These are phyloP conservation scores for Tulasnella sp. DNA, from an alignment of 768 basidiomycete genomes.

Conservation along the genomic window DNA sequence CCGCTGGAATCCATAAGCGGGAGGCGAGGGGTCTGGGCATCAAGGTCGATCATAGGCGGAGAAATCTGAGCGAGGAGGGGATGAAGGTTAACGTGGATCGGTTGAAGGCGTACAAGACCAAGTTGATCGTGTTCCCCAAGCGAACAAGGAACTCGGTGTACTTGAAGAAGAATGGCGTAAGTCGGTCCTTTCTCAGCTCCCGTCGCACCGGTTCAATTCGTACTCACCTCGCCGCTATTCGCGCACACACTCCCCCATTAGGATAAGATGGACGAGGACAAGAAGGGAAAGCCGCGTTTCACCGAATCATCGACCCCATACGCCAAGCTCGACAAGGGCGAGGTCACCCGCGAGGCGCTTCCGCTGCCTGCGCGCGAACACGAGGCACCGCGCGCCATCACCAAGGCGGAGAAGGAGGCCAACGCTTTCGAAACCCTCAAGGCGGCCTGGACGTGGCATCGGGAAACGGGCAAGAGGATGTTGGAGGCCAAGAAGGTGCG, in stretches of 20 bases:
- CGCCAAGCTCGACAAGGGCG: slow-evolving; percentile 32
- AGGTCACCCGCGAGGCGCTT: slow-evolving; percentile 56
- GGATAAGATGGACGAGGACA: background rate
- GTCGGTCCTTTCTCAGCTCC: background rate
- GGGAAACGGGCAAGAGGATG: slow-evolving; percentile 53
- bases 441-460: slow-evolving; percentile 62
- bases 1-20: slow-evolving; percentile 88
- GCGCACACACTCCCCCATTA: background rate
- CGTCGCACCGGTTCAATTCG: background rate
- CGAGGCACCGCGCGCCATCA: slow-evolving; percentile 89
- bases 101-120: slow-evolving; percentile 83
- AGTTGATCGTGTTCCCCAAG: slow-evolving; percentile 93
- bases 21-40: slow-evolving; percentile 89
- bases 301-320: background rate
- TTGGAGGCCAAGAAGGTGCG: slow-evolving; percentile 3
- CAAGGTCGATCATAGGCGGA: slow-evolving; percentile 92
- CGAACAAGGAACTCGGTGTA: slow-evolving; percentile 59
- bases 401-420: slow-evolving; percentile 78
- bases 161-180: slow-evolving; percentile 52
- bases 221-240: too few relatives aligned
- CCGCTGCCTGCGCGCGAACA: slow-evolving; percentile 58
- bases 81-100: slow-evolving; percentile 91
- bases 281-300: background rate
- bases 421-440: slow-evolving; percentile 85
- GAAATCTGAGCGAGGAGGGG: slow-evolving; percentile 93